A percentile compares a stretch with the other conserved stretches of the same genome.
Evolutionary conservation across 2,329 filamentous ascomycete species (phyloP).

Genomic region (Nemania serpens): DNA sequence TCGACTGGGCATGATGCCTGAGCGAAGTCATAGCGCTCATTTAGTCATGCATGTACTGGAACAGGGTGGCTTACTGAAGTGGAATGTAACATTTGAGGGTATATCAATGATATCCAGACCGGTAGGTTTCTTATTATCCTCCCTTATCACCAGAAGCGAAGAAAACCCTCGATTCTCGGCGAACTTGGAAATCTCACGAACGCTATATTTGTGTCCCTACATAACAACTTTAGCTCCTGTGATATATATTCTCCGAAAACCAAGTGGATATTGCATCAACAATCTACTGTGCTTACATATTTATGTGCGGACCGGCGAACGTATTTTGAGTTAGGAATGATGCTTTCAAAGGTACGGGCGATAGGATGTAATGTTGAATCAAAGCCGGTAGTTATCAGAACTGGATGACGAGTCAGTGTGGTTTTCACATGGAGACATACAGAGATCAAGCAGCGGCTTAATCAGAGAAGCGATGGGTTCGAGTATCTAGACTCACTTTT

Average conservation of each 20-base stretch:
- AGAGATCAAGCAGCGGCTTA: neutral
- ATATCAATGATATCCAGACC: slow-evolving; percentile 85
- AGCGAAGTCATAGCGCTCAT: neutral
- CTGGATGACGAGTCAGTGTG: slow-evolving; percentile 12
- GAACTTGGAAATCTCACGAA: slow-evolving; percentile 87
- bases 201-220: slow-evolving; percentile 78
- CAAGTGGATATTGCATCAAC: too few relatives aligned
- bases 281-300: slow-evolving; percentile 52
- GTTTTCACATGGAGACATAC: neutral
- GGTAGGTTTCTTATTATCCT: slow-evolving; percentile 84
- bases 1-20: neutral
- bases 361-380: slow-evolving; percentile 87
- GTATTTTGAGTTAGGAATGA: slow-evolving; percentile 89
- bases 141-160: slow-evolving; percentile 80
- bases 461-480: neutral
- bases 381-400: slow-evolving; percentile 88
- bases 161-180: slow-evolving; percentile 83
- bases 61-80: slow-evolving; percentile 63
- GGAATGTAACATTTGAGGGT: slow-evolving; percentile 85
- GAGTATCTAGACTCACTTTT: slow-evolving; percentile 54
- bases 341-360: slow-evolving; percentile 74
- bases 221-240: slow-evolving; percentile 6
- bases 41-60: neutral
- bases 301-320: slow-evolving; percentile 83
- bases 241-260: neutral